Evolutionary conservation across 2,329 filamentous ascomycete species (phyloP), one percentile per base, ranked within the genome.

Genomic region (Parastagonospora nodorum): DNA sequence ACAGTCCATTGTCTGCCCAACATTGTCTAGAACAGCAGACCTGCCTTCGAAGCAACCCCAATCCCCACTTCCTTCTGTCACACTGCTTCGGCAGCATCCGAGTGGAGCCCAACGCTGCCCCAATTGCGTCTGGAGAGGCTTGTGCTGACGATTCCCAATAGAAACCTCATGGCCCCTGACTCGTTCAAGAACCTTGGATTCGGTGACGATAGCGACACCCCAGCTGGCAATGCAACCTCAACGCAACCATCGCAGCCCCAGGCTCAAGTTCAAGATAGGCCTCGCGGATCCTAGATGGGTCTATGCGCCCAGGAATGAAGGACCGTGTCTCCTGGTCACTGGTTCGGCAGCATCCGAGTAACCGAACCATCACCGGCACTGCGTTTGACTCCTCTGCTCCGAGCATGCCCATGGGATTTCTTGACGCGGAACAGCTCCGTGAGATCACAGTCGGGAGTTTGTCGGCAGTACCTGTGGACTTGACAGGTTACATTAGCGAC

Each of bases 111-210:
- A 52, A 48, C 42, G 44, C 36, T 48, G 30, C 48, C 53, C 24
- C 37, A 44, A 50, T 48, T 56, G 53, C 31, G 19, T 37, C 43
- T n/a, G 43, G 39, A 27, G 37, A 50, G 24, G 45, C 44, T 12
- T 35, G 41, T 31, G 48, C 68, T 72, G 59, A 72, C 59, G 16
- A 40, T 28, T 49, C 15, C 31, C 42, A 35, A 58, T 51, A 74
- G 92, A 62, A 97, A 97, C 69, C 79, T 99, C 29, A 99, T 99
- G 94, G 92, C 92, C 7, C 90, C 84, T 62, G 94, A 99, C 69
- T 90, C 96, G 52, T 94, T 97, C 75, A 91, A 89, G 74, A 99
- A 99, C 69, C 79, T 99, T 35, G 94, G 94, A 0, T 94, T 96
- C 63, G 77, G 80, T 5, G 80, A 83, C 52, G 81, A 84, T 38